These are phyloP conservation scores for Candida yuanshanica DNA, from an alignment of 805 yeast species.

Conservation along the genomic window DNA sequence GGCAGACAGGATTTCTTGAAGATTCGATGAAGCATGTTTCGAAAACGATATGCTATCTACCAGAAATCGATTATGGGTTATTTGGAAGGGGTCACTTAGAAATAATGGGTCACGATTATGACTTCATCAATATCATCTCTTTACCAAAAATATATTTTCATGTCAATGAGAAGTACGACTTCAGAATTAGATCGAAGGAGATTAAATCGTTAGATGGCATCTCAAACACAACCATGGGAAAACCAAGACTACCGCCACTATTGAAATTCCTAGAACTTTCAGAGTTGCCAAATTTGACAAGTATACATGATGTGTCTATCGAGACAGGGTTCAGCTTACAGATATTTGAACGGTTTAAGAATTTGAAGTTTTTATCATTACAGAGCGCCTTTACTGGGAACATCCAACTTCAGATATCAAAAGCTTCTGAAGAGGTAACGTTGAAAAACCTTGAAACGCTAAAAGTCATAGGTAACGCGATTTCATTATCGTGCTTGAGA, in stretches of 20 bases:
- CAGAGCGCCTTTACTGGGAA: slow-evolving; percentile 19
- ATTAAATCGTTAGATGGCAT: slow-evolving; percentile 13
- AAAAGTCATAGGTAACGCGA: slow-evolving; percentile 18
- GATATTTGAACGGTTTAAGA: slow-evolving; percentile 15
- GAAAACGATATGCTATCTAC: slow-evolving; percentile 4
- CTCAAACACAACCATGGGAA: slow-evolving; percentile 15
- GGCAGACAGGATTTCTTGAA: slow-evolving; percentile 6
- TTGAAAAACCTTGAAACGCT: slow-evolving; percentile 8
- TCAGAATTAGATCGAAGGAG: slow-evolving; percentile 13
- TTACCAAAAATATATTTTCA: slow-evolving; percentile 17
- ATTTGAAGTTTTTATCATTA: slow-evolving; percentile 11
- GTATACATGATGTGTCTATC: slow-evolving; percentile 16
- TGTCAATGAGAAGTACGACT: slow-evolving; percentile 11
- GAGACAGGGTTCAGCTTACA: slow-evolving; percentile 17
- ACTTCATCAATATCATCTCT: slow-evolving; percentile 7
- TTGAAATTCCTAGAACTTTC: slow-evolving; percentile 16
- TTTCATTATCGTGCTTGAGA: slow-evolving; percentile 6
- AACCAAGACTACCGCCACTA: slow-evolving; percentile 17
- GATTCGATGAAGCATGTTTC: slow-evolving; percentile 5
- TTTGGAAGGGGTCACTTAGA: slow-evolving; percentile 2
- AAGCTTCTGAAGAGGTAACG: background rate
- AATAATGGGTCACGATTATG: slow-evolving; percentile 17
- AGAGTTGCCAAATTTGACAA: slow-evolving; percentile 14
- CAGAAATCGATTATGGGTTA: background rate
- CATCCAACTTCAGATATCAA: slow-evolving; percentile 2